Base-by-base conservation (phyloP, 2,329 filamentous ascomycete species). In the Phyllosticta capitalensis region DNA sequence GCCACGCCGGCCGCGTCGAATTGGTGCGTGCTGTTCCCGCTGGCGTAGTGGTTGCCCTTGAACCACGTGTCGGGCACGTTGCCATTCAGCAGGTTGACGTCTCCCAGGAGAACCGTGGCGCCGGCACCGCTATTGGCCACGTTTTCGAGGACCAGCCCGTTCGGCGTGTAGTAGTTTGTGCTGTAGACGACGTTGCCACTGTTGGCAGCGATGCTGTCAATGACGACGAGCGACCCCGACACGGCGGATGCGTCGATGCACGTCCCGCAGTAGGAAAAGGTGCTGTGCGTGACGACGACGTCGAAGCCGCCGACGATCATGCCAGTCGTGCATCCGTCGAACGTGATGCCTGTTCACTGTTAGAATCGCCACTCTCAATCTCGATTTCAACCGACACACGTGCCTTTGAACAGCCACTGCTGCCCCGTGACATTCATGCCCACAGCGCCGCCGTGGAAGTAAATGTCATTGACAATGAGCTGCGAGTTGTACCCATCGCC, bases 291-390 rank as follows among this genome's bases (percentile, higher is more conserved):
- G 26, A 62, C 24, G 17, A 62, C 55, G 10, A 62, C 21, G n/a
- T 62, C 56, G 12, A 33, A 17, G 1, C 55, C 58, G 12, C 20
- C 24, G 5, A 60, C 26, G 19, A 55, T 21, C 14, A 52, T 38
- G 9, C 58, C 61, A 2, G 24, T 61, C 21, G 17, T 28, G 24
- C 61, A 62, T 17, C 57, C 54, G 28, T 48, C 55, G 52, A 62
- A 61, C 5, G 51, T 52, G 9, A 61, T 70, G 19, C 54, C 52
- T 52, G 14, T 10, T 83, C 69, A 20, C 84, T 79, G 73, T 51
- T 71, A 74, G 17, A 69, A 49, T n/a, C 70, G 3, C 5, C 14
- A 7, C 70, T 21, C 70, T 64, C 22, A 26, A 26, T 26, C 3
- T 67, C 64, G 50, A 68, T 67, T 9, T n/a, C n/a, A 68, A 6